Base-by-base conservation (phyloP, 2,329 filamentous ascomycete species). In the Gaeumannomyces sp. region DNA sequence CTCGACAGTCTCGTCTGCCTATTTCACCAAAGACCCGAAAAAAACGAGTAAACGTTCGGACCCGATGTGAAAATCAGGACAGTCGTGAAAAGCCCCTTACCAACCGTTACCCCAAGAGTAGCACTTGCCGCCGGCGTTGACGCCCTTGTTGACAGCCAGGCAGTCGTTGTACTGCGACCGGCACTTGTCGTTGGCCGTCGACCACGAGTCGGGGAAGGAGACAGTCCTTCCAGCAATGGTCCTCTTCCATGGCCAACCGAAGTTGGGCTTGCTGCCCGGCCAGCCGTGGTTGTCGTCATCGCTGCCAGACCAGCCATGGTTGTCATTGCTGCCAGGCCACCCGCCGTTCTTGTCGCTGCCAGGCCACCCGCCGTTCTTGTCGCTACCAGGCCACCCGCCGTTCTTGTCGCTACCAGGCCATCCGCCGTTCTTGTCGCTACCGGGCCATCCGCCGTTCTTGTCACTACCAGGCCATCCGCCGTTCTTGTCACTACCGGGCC, bases 81-180 rank as follows among this genome's bases (percentile, higher is more conserved):
- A n/a, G 45, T 11, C 45, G 7, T 2, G 45, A 11, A 6, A n/a
- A 10, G 45, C 4, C 10, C 45, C n/a, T 71, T 61, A 71, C 67
- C 69, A 71, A 56, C 64, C 66, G 28, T 33, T 53, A 53, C 74
- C 74, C 67, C 72, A 82, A 60, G 66, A 73, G 53, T 68, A 69
- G 71, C 82, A 84, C 69, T 80, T 78, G 45, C 73, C 71, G 10
- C 67, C 68, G 5, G 72, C 75, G 57, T 73, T 73, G 35, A 79
- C 73, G 16, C 72, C 68, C 66, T 69, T 71, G 72, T 85, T 85
- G 33, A 74, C 71, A 19, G 53, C 61, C 66, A 82, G 69, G 67
- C 82, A 85, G 70, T 84, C 82, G 4, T 68, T 68, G 69, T 82
- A 82, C 75, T 85, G 83, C 27, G 75, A 73, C 65, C 76, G 73